phyloP scores from a whole-genome alignment of 2,329 filamentous ascomycete genomes.

The Cordyceps javanica region DNA sequence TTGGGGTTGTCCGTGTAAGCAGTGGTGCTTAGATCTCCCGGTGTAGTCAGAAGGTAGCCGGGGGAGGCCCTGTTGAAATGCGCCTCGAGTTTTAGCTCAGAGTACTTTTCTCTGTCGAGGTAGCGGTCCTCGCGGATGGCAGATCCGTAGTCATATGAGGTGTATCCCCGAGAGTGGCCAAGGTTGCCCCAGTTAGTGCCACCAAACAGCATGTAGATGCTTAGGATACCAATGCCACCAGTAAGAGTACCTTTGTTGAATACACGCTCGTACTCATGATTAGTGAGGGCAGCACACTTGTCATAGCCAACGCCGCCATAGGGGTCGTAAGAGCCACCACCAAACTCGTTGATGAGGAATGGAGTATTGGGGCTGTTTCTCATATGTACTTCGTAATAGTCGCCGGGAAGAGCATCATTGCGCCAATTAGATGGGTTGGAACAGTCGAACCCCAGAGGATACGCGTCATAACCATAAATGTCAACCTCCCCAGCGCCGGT shows the following conservation, averaged over 20 bases:
- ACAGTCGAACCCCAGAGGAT: slow-evolving; percentile 37
- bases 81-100: slow-evolving; percentile 63
- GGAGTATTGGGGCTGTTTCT: slow-evolving; percentile 58
- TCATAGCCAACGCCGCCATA: slow-evolving; percentile 66
- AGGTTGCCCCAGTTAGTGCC: slow-evolving; percentile 76
- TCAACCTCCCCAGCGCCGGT: slow-evolving; percentile 27
- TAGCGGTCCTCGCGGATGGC: slow-evolving; percentile 59
- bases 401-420: slow-evolving; percentile 45
- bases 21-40: slow-evolving; percentile 11
- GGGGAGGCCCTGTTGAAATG: slow-evolving; percentile 66
- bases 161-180: slow-evolving; percentile 56
- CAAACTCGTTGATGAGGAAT: slow-evolving; percentile 56
- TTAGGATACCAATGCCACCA: slow-evolving; percentile 57
- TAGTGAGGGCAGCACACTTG: slow-evolving; percentile 56
- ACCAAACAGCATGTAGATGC: slow-evolving; percentile 68
- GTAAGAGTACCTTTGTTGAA: slow-evolving; percentile 68
- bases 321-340: slow-evolving; percentile 60
- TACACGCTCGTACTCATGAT: slow-evolving; percentile 63
- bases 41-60: slow-evolving; percentile 55
- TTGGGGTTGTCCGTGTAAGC: slow-evolving; percentile 32
- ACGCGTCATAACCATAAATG: slow-evolving; percentile 40
- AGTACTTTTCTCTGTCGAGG: slow-evolving; percentile 64
- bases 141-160: slow-evolving; percentile 42
- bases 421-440: slow-evolving; percentile 49
- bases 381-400: slow-evolving; percentile 48